Conservation (phyloP, 179 eudicot species). For the Nepenthes alata region DNA sequence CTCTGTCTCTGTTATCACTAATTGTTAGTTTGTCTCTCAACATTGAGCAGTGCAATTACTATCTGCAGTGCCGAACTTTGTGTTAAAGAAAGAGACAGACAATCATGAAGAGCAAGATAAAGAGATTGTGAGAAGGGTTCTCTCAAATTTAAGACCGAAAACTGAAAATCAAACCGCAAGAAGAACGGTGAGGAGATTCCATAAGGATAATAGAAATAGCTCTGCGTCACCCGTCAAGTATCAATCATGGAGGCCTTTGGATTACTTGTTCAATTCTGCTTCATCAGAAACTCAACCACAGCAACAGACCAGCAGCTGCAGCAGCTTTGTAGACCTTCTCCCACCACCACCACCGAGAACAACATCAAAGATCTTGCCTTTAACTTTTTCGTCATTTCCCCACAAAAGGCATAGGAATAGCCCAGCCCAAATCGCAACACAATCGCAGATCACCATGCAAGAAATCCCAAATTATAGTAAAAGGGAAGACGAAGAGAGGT, state of each 20-base stretch:
- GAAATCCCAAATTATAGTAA: slow-evolving; percentile 1
- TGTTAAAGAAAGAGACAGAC: slow-evolving; percentile 13
- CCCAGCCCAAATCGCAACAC: not conserved
- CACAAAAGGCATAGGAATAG: not conserved
- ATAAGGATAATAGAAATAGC: not conserved
- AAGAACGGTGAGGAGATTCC: not conserved
- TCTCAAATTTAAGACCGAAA: slow-evolving; percentile 1
- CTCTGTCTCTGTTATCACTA: not conserved
- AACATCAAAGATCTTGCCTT: slow-evolving; percentile 30
- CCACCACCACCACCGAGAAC: slow-evolving; percentile 38
- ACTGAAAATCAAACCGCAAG: no score
- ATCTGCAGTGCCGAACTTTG: slow-evolving; percentile 27
- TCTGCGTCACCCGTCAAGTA: not conserved
- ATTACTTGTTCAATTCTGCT: not conserved
- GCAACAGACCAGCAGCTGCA: not conserved
- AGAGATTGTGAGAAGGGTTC: slow-evolving; percentile 10
- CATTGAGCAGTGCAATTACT: not conserved
- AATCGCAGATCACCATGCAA: not conserved
- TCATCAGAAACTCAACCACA: not conserved
- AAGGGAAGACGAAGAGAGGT: slow-evolving; percentile 9
- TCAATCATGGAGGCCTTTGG: not conserved
- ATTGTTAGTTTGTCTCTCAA: no score
- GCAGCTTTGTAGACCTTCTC: slow-evolving; percentile 27
- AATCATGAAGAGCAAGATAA: slow-evolving; percentile 15
- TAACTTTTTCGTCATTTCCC: slow-evolving; percentile 9